Conservation (phyloP, 1,139 yeast genomes). For the Hansenula anomala region DNA sequence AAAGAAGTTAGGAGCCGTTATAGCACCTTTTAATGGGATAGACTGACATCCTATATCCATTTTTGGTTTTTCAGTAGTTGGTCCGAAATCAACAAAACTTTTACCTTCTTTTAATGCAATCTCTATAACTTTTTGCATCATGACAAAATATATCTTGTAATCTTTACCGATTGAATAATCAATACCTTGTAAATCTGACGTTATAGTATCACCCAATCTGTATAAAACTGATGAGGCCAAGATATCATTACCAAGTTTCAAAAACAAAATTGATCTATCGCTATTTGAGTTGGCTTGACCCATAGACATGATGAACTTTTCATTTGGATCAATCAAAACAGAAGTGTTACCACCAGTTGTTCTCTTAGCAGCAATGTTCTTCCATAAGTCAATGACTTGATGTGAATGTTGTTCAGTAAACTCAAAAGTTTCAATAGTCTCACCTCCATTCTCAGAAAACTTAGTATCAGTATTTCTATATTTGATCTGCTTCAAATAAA, state of each 20-base stretch:
- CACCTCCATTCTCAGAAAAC: conserved; percentile 33
- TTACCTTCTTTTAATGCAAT: conserved; percentile 36
- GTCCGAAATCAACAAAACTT: conserved; percentile 31
- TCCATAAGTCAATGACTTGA: conserved; percentile 31
- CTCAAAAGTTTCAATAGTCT: conserved; percentile 26
- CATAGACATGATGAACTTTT: conserved; percentile 27
- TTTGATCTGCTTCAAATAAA: conserved; percentile 36
- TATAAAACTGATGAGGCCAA: conserved; percentile 40
- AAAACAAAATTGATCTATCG: conserved; percentile 32
- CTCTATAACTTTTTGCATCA: conserved; percentile 42
- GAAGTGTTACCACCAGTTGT: conserved; percentile 34
- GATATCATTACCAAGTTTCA: conserved; percentile 31
- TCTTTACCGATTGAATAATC: conserved; percentile 36
- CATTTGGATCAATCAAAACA: conserved; percentile 32
- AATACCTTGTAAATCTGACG: conserved; percentile 41
- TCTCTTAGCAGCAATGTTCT: conserved; percentile 34
- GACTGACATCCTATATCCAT: conserved; percentile 36
- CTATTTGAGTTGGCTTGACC: conserved; percentile 27
- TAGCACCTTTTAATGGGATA: conserved; percentile 35
- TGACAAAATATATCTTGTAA: conserved; percentile 41
- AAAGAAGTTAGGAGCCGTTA: conserved; percentile 6
- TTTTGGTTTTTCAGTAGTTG: conserved; percentile 33
- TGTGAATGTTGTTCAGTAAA: conserved; percentile 29
- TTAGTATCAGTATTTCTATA: conserved; percentile 35
- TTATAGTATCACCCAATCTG: conserved; percentile 39